phyloP scores from a whole-genome alignment of 2,329 filamentous ascomycete genomes.

The Knufia fluminis region DNA sequence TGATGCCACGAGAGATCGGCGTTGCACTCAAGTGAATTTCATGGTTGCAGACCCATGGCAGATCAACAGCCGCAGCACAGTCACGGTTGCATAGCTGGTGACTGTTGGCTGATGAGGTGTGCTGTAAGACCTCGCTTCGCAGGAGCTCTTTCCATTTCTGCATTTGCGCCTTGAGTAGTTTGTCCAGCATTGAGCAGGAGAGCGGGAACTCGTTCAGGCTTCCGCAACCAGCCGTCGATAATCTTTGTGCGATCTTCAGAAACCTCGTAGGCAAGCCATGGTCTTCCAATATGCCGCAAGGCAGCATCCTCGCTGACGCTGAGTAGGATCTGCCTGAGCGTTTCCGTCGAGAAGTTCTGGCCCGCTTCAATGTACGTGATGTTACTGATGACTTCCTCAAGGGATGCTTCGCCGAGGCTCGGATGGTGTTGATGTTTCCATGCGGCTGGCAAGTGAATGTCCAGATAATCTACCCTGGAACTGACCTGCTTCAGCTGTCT shows the following conservation, averaged over 20 bases:
- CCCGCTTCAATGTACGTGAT: constrained; percentile 30
- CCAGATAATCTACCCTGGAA: constrained; percentile 28
- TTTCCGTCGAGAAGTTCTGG: constrained; percentile 31
- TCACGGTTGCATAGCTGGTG: constrained; percentile 20
- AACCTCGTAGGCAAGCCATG: constrained; percentile 34
- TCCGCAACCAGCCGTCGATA: constrained; percentile 28
- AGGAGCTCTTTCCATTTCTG: constrained; percentile 27
- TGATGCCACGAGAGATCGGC: too few species aligned
- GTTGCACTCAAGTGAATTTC: background rate
- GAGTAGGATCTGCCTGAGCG: constrained; percentile 32
- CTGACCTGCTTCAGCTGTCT: constrained; percentile 33
- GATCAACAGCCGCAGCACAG: background rate
- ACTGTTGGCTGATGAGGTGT: constrained; percentile 30
- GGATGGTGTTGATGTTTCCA: constrained; percentile 33
- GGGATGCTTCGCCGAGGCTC: constrained; percentile 26
- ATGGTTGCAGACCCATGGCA: background rate
- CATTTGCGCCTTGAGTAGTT: constrained; percentile 19
- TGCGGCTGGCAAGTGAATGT: constrained; percentile 32
- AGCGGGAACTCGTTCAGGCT: constrained; percentile 30
- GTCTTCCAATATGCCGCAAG: constrained; percentile 23
- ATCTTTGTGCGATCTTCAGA: constrained; percentile 32
- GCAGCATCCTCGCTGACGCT: constrained; percentile 27
- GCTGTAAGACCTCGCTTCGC: constrained; percentile 29
- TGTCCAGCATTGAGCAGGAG: constrained; percentile 28
- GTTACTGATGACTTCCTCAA: constrained; percentile 26